Base-by-base conservation (phyloP, 1,139 yeast species). In the Magnusiomyces tetraspermus region DNA sequence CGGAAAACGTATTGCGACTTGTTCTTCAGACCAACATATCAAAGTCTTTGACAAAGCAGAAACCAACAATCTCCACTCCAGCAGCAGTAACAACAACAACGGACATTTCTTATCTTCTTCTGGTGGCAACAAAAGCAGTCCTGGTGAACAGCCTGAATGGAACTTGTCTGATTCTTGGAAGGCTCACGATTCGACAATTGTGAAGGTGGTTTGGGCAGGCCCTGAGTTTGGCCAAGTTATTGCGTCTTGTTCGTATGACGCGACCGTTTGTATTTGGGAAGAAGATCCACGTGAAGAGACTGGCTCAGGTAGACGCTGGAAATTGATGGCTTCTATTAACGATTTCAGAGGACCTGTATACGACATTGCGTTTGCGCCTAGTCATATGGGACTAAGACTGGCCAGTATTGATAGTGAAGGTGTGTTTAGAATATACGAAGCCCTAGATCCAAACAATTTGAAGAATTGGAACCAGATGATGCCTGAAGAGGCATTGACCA, bases 371-470 rank as follows among this genome's bases (percentile, higher is more conserved):
- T 92, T 92, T 75, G 94, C 96, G 2, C 97, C 97, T 3, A 75
- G 82, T 38, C 95, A 86, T 64, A 67, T 85, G 49, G 96, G 97
- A 0, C 73, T 92, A 53, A 82, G 86, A 61, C 68, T 90, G 40
- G 97, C 95, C 4, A 80, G 95, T 37, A 83, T 92, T 55, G 97
- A 97, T 3, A 79, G 89, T 54, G 98, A 92, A 66, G 97, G 97
- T 2, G 79, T 83, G 3, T 74, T 92, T 55, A 73, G 97, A 54
- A 77, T 92, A 13, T 92, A 92, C 65, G 97, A 89, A 65, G 88
- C 95, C 1, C 66, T 86, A 52, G 97, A 90, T 59, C 96, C 97
- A 0, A 79, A 89, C 31, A 92, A 88, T 65, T 72, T 90, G 61
- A 75, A 85, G 46, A 79, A 78, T 53, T 92, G 98, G 98, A 78